phyloP scores from a whole-genome alignment of 768 basidiomycete species.

The Phanerodontia chrysosporium region DNA sequence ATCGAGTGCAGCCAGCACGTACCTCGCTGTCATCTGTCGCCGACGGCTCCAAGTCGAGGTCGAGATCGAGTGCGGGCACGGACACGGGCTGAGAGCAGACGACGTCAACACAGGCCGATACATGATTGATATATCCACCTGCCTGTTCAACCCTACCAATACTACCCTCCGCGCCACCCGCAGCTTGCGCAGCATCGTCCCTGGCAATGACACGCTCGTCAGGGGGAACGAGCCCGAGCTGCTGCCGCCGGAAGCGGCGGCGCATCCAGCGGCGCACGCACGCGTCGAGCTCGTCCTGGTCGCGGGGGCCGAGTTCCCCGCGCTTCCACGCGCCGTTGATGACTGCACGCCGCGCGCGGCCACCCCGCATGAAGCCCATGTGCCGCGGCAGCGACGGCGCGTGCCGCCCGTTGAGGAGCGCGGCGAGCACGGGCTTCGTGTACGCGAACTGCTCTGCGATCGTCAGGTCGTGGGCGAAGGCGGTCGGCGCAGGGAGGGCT shows the following conservation, averaged over 20 bases:
- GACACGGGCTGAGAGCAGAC: neutral
- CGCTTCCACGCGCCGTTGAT: slow-evolving; percentile 29
- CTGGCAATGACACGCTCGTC: neutral
- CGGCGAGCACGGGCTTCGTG: slow-evolving; percentile 56
- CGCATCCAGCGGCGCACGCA: slow-evolving; percentile 29
- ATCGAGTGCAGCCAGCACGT: neutral
- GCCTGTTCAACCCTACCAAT: too few species aligned
- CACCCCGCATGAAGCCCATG: slow-evolving; percentile 55
- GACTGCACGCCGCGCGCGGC: slow-evolving; percentile 39
- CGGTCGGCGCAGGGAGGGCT: slow-evolving; percentile 36
- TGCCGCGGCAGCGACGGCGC: slow-evolving; percentile 48
- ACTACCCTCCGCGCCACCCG: too few species aligned
- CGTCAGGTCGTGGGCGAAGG: slow-evolving; percentile 42
- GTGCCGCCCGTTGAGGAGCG: slow-evolving; percentile 55
- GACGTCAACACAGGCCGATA: neutral
- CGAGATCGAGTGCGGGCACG: neutral
- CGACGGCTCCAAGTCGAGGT: neutral
- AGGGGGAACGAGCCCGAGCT: slow-evolving; percentile 13
- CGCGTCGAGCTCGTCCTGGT: slow-evolving; percentile 35
- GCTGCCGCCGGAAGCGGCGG: slow-evolving; percentile 18
- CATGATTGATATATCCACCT: too few species aligned
- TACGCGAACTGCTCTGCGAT: slow-evolving; percentile 62
- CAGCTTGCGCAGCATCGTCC: too few species aligned
- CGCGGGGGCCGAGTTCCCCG: slow-evolving; percentile 34
- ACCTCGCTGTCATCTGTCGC: neutral